These are phyloP conservation scores for Neurospora sp. DNA, from an alignment of 495 filamentous ascomycete genomes.

Conservation along the genomic window DNA sequence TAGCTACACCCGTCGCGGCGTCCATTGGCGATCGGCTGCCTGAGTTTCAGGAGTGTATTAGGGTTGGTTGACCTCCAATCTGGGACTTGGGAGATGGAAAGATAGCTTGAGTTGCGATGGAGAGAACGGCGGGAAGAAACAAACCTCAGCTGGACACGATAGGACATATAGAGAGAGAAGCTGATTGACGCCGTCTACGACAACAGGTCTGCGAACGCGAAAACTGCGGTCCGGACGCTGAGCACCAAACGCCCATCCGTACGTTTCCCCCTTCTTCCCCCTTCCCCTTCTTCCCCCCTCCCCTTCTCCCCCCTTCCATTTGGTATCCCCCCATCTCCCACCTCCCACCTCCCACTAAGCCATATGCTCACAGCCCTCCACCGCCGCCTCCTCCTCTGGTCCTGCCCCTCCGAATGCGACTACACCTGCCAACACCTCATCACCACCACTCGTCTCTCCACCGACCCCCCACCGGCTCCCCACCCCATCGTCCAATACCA, in stretches of 20 bases:
- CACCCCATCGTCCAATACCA: conserved; percentile 81
- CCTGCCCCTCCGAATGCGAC: conserved; percentile 88
- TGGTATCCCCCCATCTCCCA: too few species aligned
- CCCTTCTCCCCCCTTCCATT: not conserved
- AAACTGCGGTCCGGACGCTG: conserved; percentile 54
- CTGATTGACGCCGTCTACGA: conserved; percentile 9
- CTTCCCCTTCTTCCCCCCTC: too few species aligned
- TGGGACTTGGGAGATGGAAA: not conserved
- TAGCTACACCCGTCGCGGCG: conserved; percentile 45
- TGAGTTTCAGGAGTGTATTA: conserved; percentile 80
- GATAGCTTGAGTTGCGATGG: not conserved
- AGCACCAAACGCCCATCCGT: conserved; percentile 40
- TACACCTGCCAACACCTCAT: conserved; percentile 96
- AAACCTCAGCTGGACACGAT: not conserved
- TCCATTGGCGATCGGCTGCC: conserved; percentile 80
- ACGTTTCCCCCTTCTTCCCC: conserved; percentile 18
- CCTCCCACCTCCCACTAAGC: too few species aligned
- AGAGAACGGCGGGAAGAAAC: not conserved
- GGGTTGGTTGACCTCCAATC: conserved; percentile 41
- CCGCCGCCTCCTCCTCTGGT: conserved; percentile 64
- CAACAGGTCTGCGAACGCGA: conserved; percentile 65
- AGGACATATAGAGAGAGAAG: not conserved
- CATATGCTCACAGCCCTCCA: conserved; percentile 26
- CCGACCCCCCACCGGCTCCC: conserved; percentile 25
- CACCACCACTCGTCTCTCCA: conserved; percentile 57